Evolutionary conservation across 2,329 filamentous ascomycete species (phyloP), one percentile per base, ranked within the genome.

Genomic region (Hortaea werneckii): DNA sequence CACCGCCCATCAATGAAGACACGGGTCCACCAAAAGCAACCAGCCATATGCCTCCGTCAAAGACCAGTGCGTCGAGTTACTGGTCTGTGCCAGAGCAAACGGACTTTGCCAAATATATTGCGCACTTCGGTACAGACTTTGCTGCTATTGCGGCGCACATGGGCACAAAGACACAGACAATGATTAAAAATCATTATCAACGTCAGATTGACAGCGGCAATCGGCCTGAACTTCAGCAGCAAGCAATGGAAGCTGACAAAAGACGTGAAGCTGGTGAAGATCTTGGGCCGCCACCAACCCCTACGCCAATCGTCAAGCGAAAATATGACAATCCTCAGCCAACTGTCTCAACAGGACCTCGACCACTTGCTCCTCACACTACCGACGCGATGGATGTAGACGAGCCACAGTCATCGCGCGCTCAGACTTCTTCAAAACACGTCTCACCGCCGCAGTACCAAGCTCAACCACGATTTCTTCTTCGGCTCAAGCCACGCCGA

Each of bases 81-180:
- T 92, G 86, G 86, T 90, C 85, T 57, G 85, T 90, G 20, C 83
- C 83, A 1, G 86, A 92, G 66, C 76, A 83, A 45, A 83, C 76
- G 40, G 85, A 89, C 58, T 92, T 92, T 64, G 80, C 82, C 32
- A 76, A 74, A 46, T 73, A 87, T 47, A 71, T 92, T 40, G 76
- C 73, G 42, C 77, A 86, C 45, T 90, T 87, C 67, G 86, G 86
- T 47, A 87, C 82, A 11, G 85, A 92, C 61, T 92, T 85, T 78
- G 70, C 71, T 41, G 78, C 77, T 4, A 90, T 90, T 64, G 83
- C 86, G 37, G 73, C 73, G 43, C 80, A 87, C 56, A 88, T 92
- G 83, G 82, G 83, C 42, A 87, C 85, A 4, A 90, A 90, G 67
- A 90, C 86, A 12, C 77, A 83, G 46, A 84, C 85, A n/a, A 92